Conservation (phyloP, 768 basidiomycete genomes). For the Lactifluus subvellereus region DNA sequence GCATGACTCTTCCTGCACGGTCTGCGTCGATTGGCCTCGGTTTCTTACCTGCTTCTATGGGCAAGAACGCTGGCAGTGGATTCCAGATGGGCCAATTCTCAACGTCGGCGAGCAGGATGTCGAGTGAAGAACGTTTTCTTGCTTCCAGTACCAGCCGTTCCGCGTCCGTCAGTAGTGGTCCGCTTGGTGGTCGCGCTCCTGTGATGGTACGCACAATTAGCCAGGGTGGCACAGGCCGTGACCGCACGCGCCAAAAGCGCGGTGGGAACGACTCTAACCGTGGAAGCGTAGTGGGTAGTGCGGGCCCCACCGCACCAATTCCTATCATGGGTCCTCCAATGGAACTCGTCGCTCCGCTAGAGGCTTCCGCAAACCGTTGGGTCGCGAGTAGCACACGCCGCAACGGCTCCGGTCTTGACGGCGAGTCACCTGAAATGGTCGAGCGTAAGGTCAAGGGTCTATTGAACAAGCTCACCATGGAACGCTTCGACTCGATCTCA, state of each 20-base stretch:
- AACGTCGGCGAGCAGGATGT: conserved; percentile 49
- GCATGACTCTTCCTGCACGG: conserved; percentile 41
- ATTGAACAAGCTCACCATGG: conserved; percentile 95
- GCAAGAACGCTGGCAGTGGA: conserved; percentile 32
- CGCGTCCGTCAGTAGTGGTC: conserved; percentile 49
- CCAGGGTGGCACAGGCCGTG: conserved; percentile 45
- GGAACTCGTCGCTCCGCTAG: conserved; percentile 75
- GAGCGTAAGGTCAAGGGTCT: conserved; percentile 89
- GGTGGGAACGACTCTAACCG: conserved; percentile 69
- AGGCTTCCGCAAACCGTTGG: conserved; percentile 82
- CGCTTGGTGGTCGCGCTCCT: conserved; percentile 47
- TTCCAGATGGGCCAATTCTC: conserved; percentile 68
- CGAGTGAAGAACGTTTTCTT: conserved; percentile 65
- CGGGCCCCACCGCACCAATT: conserved; percentile 23
- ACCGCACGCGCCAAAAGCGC: conserved; percentile 74
- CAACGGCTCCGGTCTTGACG: conserved; percentile 38
- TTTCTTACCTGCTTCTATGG: conserved; percentile 31
- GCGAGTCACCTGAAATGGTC: conserved; percentile 76
- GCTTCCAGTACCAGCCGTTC: conserved; percentile 41
- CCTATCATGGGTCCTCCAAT: conserved; percentile 35
- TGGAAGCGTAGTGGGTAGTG: conserved; percentile 38
- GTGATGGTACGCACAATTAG: conserved; percentile 59
- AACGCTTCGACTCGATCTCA: conserved; percentile 93
- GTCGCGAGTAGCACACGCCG: conserved; percentile 45
- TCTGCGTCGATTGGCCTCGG: conserved; percentile 49